A percentile compares a stretch with the other conserved stretches of the same genome.
These are phyloP conservation scores for Cryptococcus hybrid DNA, from an alignment of 1,284 basidiomycete genomes.

Conservation along the genomic window DNA sequence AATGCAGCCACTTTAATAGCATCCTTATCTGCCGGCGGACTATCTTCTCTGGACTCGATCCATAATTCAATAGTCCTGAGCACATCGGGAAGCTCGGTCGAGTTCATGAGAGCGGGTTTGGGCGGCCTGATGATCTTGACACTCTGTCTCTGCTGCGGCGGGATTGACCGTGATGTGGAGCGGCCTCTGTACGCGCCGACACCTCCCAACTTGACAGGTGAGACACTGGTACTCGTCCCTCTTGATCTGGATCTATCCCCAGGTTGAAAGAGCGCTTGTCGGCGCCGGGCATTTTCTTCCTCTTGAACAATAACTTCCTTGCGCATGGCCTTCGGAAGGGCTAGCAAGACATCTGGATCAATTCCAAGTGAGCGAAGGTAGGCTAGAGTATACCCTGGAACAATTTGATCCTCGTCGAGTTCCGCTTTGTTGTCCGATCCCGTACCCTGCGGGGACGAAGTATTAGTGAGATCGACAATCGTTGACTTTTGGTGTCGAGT, in stretches of 20 bases:
- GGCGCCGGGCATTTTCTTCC: slow-evolving; percentile 14
- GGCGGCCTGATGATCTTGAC: slow-evolving; percentile 6
- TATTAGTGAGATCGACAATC: slow-evolving; percentile 13
- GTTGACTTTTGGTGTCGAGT: slow-evolving; percentile 3
- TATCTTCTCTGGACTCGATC: slow-evolving; percentile 58
- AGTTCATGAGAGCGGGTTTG: slow-evolving; percentile 47
- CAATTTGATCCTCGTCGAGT: slow-evolving; percentile 6
- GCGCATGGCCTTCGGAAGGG: slow-evolving; percentile 67
- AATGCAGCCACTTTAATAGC: slow-evolving; percentile 68
- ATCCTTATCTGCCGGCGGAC: slow-evolving; percentile 64
- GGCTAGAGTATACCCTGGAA: slow-evolving; percentile 36
- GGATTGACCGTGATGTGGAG: slow-evolving; percentile 13
- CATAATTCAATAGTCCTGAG: slow-evolving; percentile 67
- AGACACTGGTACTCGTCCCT: slow-evolving; percentile 2
- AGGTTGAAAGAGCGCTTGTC: slow-evolving; percentile 50
- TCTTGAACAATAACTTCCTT: slow-evolving; percentile 66
- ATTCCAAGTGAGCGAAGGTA: slow-evolving; percentile 65
- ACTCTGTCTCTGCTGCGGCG: background rate
- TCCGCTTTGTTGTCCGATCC: background rate
- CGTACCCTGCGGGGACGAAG: background rate
- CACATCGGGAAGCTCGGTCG: slow-evolving; percentile 58
- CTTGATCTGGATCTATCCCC: slow-evolving; percentile 13
- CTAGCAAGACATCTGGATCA: slow-evolving; percentile 67
- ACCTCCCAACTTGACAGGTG: slow-evolving; percentile 12
- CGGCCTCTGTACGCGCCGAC: slow-evolving; percentile 1